These are phyloP conservation scores for Colletotrichum sojae DNA, from an alignment of 2,329 filamentous ascomycete species.

Conservation along the genomic window DNA sequence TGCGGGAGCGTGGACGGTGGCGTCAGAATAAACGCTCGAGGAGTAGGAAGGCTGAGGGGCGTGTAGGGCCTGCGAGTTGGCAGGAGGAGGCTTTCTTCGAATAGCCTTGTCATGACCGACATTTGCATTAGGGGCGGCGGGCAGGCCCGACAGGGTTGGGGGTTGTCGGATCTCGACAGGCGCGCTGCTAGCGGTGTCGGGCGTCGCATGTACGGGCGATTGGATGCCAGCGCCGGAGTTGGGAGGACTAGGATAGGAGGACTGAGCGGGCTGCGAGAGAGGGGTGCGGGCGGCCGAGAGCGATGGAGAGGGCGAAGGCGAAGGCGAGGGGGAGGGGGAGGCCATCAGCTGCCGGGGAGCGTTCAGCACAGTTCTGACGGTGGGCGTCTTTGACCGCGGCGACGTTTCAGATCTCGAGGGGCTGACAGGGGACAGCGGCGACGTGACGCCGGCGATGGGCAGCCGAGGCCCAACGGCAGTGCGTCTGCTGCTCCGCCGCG, in stretches of 20 bases:
- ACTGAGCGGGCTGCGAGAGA: slow-evolving; percentile 41
- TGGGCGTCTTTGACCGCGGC: slow-evolving; percentile 45
- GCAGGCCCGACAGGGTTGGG: slow-evolving; percentile 31
- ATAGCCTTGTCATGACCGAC: slow-evolving; percentile 52
- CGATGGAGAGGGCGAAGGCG: slow-evolving; percentile 40
- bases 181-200: slow-evolving; percentile 26
- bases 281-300: slow-evolving; percentile 34
- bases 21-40: slow-evolving; percentile 50
- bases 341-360: slow-evolving; percentile 32
- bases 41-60: slow-evolving; percentile 45
- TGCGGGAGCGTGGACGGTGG: slow-evolving; percentile 35
- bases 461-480: slow-evolving; percentile 45
- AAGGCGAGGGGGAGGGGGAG: slow-evolving; percentile 52
- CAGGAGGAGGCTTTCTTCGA: slow-evolving; percentile 61
- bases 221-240: slow-evolving; percentile 44
- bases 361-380: slow-evolving; percentile 51
- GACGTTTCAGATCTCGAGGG: slow-evolving; percentile 53
- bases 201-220: slow-evolving; percentile 41
- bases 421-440: slow-evolving; percentile 50
- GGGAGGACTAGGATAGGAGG: slow-evolving; percentile 51
- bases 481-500: slow-evolving; percentile 64
- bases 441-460: slow-evolving; percentile 42
- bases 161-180: slow-evolving; percentile 27
- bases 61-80: slow-evolving; percentile 42
- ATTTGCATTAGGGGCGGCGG: slow-evolving; percentile 35